Evolutionary conservation across 2,329 filamentous ascomycete species (phyloP), one percentile per base, ranked within the genome.

Genomic region (Tympanopsis confertula): DNA sequence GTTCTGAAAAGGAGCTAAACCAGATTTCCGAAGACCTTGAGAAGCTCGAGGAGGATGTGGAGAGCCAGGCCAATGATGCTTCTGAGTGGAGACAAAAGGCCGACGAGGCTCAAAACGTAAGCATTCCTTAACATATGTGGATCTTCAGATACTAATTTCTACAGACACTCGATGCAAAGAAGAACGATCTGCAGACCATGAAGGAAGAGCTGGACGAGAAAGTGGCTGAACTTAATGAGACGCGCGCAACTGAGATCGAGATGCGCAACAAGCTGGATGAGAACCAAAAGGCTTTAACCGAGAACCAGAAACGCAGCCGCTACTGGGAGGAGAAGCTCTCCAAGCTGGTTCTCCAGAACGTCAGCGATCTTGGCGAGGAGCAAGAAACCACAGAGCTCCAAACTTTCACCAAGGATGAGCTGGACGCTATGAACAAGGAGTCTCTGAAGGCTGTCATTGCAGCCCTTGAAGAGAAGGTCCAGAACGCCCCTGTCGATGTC

Each of bases 181-280:
- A 86, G 58, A 74, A 82, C 47, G 84, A 91, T 54, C 71, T 98
- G 3, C 71, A 78, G 35, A 66, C 74, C 7, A 59, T 96, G 39
- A 98, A 96, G 62, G 66, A 74, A 3, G 85, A 94, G 49, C 70
- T 96, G 10, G 89, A 98, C 46, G 79, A 84, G 49, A 94, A 88
- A 66, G 82, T 77, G 2, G 65, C 79, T 0, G 86, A 93, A 54
- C 70, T 96, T 40, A 95, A 96, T 52, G 82, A 86, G 52, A 94
- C 83, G 0, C 77, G 89, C 7, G 88, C 86, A 1, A 68, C 82
- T 3, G 91, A 98, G 58, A 95, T 98, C 43, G 91, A 98, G 59
- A 95, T 96, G 87, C 83, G 85, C 44, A 96, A 96, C 61, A 94
- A 94, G 63, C 78, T 98, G 1, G 91, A 96, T 53, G 89, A 96